phyloP scores from a whole-genome alignment of 257 asterid genomes.

The Rubia yunnanensis region DNA sequence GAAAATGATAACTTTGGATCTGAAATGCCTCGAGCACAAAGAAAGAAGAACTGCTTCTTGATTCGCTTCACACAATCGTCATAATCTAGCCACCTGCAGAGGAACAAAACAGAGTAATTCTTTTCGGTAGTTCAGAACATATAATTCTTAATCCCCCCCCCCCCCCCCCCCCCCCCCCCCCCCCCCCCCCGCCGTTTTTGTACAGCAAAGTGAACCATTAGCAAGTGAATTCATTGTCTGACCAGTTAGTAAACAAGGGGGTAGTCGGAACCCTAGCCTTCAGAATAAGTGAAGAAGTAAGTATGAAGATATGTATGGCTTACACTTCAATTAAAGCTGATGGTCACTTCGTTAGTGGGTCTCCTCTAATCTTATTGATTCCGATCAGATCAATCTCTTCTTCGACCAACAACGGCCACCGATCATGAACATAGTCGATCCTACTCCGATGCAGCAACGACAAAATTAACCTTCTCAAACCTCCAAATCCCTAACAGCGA shows the following conservation, averaged over 20 bases:
- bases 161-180: too few species aligned
- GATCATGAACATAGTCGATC: too few species aligned
- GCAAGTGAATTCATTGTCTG: background rate
- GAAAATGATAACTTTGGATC: slow-evolving; percentile 83
- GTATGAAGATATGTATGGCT: slow-evolving; percentile 13
- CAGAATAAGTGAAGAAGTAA: background rate
- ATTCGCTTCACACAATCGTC: slow-evolving; percentile 88
- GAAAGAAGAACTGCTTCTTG: slow-evolving; percentile 94
- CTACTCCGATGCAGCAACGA: too few species aligned
- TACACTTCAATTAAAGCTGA: slow-evolving; percentile 83
- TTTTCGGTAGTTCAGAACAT: background rate
- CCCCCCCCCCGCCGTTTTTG: background rate
- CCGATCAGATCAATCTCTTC: slow-evolving; percentile 75
- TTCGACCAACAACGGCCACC: too few species aligned
- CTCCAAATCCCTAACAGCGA: too few species aligned
- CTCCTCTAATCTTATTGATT: too few species aligned
- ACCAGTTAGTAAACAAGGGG: background rate
- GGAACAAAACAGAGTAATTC: background rate
- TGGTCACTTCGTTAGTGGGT: slow-evolving; percentile 84
- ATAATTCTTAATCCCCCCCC: too few species aligned
- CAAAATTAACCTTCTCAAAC: too few species aligned
- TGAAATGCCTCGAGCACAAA: slow-evolving; percentile 82
- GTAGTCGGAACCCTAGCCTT: background rate
- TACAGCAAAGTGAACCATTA: background rate
- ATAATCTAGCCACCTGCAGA: slow-evolving; percentile 78